phyloP scores from a whole-genome alignment of 2,329 filamentous ascomycete species.

The Septoria linicola region DNA sequence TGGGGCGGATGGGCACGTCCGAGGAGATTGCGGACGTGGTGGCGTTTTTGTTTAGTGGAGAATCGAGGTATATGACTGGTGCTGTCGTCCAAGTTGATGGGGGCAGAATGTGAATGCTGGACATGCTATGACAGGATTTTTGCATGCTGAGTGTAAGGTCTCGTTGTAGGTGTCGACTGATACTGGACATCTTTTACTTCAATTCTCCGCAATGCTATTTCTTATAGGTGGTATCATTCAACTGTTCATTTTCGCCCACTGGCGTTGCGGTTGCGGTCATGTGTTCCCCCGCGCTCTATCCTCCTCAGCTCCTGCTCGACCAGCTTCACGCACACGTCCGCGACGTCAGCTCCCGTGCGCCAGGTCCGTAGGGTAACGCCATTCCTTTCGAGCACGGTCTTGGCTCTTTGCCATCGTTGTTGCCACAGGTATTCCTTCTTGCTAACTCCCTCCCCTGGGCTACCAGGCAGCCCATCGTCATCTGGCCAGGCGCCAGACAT shows the following conservation, averaged over 20 bases:
- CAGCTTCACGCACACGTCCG: slow-evolving; percentile 63
- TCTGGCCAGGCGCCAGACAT: slow-evolving; percentile 35
- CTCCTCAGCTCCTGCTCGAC: slow-evolving; percentile 57
- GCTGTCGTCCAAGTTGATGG: slow-evolving; percentile 52
- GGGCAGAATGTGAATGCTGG: slow-evolving; percentile 23
- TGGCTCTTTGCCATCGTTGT: slow-evolving; percentile 64
- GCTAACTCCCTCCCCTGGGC: slow-evolving; percentile 47
- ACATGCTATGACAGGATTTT: too few species aligned
- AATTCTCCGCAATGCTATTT: too few species aligned
- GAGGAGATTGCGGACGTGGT: slow-evolving; percentile 54
- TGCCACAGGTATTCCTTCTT: slow-evolving; percentile 74
- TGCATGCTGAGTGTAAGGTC: too few species aligned
- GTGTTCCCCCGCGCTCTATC: slow-evolving; percentile 30
- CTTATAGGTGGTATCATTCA: too few species aligned
- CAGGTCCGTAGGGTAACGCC: slow-evolving; percentile 71
- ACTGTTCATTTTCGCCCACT: background rate
- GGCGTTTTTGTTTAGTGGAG: slow-evolving; percentile 50
- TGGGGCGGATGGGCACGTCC: slow-evolving; percentile 46
- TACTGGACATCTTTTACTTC: too few species aligned
- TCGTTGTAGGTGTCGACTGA: too few species aligned
- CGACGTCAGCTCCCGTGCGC: slow-evolving; percentile 69
- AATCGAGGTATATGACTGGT: slow-evolving; percentile 49
- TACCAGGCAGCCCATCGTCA: slow-evolving; percentile 33
- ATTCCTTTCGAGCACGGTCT: slow-evolving; percentile 60
- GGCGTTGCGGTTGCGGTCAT: background rate